Conservation (phyloP, 2,329 filamentous ascomycete genomes). For the Cadophora malorum region DNA sequence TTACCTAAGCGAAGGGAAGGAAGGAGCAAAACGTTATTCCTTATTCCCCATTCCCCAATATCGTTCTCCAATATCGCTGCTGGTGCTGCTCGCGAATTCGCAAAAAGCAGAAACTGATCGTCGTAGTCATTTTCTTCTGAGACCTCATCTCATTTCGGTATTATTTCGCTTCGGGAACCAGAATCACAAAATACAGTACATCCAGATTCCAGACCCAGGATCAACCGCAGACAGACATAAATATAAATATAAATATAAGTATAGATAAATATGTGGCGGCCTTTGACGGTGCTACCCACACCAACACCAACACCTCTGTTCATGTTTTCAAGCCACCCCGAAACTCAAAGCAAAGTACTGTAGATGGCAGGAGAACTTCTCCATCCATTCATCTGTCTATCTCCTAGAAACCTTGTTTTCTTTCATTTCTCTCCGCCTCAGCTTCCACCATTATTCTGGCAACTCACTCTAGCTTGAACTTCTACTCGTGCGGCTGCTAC, state of each 20-base stretch:
- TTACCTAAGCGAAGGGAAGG: no score
- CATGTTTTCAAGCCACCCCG: neutral
- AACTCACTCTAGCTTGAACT: neutral
- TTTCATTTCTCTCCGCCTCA: neutral
- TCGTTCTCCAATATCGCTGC: no score
- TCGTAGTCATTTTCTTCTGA: neutral
- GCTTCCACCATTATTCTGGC: neutral
- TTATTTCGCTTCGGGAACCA: neutral
- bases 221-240: neutral
- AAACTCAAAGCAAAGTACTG: neutral
- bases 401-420: neutral
- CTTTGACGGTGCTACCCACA: neutral
- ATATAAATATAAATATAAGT: no score
- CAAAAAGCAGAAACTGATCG: neutral
- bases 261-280: no score
- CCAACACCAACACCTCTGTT: neutral
- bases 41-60: no score
- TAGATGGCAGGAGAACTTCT: neutral
- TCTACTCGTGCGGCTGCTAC: constrained; percentile 10
- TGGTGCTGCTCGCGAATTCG: no score
- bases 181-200: neutral
- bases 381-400: neutral
- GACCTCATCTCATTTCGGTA: neutral
- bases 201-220: neutral
- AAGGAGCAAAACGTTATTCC: no score